A percentile compares a stretch with the other conserved stretches of the same genome.
Evolutionary conservation across 2,329 filamentous ascomycete species (phyloP).

Genomic region (Penicillium sp.): DNA sequence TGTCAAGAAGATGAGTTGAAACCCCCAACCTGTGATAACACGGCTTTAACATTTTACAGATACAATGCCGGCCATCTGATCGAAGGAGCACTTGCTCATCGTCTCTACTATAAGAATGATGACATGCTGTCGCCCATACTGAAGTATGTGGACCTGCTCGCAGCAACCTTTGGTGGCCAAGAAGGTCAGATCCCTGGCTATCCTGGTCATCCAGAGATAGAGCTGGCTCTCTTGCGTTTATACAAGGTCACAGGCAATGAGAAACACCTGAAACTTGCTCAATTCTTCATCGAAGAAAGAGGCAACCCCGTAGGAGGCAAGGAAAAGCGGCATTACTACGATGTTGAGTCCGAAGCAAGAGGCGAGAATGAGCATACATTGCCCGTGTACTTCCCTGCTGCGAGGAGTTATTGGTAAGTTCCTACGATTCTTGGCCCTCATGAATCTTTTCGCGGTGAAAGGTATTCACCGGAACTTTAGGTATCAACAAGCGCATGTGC

Average conservation of each 20-base stretch:
- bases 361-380: constrained; percentile 50
- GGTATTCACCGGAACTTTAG: constrained; percentile 7
- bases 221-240: constrained; percentile 49
- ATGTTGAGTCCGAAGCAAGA: constrained; percentile 51
- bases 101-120: constrained; percentile 51
- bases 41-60: constrained; percentile 28
- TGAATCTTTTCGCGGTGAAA: background rate
- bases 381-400: constrained; percentile 48
- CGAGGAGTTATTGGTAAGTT: constrained; percentile 38
- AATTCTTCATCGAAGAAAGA: constrained; percentile 57
- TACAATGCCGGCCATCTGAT: constrained; percentile 62
- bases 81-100: constrained; percentile 57
- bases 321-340: constrained; percentile 53
- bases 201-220: constrained; percentile 58
- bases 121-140: constrained; percentile 52
- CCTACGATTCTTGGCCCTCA: background rate
- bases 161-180: constrained; percentile 50
- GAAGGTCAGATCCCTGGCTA: constrained; percentile 54
- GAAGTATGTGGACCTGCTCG: constrained; percentile 54
- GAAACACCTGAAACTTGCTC: constrained; percentile 47
- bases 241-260: constrained; percentile 41
- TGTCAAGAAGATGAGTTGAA: constrained; percentile 18
- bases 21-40: background rate
- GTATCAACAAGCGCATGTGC: constrained; percentile 56
- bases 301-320: constrained; percentile 50